A percentile compares a stretch with the other conserved stretches of the same genome.
Evolutionary conservation across 441 rosid genomes (phyloP).

Genomic region (Erysimum cheiri): DNA sequence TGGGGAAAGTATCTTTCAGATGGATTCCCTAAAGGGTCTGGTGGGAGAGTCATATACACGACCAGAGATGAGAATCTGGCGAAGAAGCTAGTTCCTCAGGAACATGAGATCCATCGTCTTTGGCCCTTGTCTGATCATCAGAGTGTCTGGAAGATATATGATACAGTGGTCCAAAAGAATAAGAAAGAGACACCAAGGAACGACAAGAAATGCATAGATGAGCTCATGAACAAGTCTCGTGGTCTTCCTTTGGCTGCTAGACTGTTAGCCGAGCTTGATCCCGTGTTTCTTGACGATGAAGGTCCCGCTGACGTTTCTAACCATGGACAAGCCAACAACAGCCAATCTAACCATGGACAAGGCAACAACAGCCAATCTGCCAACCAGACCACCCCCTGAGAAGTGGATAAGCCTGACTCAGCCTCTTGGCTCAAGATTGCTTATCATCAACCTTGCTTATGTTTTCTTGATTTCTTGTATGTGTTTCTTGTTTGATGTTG

Average conservation of each 20-base stretch:
- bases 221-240: conserved; percentile 50
- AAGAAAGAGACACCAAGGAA: conserved; percentile 32
- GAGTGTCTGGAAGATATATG: conserved; percentile 54
- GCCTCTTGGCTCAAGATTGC: conserved; percentile 6
- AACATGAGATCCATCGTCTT: conserved; percentile 43
- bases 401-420: background rate
- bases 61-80: conserved; percentile 46
- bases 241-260: conserved; percentile 54
- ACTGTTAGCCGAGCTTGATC: conserved; percentile 38
- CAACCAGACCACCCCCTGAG: background rate
- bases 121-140: conserved; percentile 45
- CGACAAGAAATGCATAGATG: conserved; percentile 42
- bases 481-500: conserved; percentile 16
- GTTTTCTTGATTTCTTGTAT: background rate
- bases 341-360: background rate
- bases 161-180: background rate
- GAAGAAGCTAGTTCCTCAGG: conserved; percentile 46
- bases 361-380: background rate
- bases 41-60: conserved; percentile 53
- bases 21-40: conserved; percentile 51
- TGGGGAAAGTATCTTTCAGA: conserved; percentile 42
- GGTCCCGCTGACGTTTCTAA: background rate
- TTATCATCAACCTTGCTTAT: conserved; percentile 1
- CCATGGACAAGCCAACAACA: background rate
- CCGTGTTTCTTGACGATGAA: conserved; percentile 37